Conservation (phyloP, 2,329 filamentous ascomycete genomes). For the Talaromyces sp. region DNA sequence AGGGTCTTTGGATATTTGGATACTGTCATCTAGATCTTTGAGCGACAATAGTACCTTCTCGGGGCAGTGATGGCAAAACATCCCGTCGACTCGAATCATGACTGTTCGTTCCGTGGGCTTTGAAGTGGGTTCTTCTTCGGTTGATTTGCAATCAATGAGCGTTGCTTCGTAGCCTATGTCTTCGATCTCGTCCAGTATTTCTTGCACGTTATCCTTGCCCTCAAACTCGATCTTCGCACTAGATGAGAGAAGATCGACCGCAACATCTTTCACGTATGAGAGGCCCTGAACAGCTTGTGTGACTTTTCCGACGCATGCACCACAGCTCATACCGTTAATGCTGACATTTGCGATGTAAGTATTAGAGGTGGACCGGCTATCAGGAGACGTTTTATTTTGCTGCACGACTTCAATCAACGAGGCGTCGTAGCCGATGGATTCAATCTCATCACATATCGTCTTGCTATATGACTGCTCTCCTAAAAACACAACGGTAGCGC, state of each 20-base stretch:
- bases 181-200: slow-evolving; percentile 48
- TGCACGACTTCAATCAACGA: slow-evolving; percentile 33
- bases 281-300: slow-evolving; percentile 44
- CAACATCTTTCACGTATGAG: slow-evolving; percentile 43
- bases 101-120: slow-evolving; percentile 49
- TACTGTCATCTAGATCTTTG: slow-evolving; percentile 40
- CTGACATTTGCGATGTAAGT: slow-evolving; percentile 43
- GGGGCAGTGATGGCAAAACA: slow-evolving; percentile 71
- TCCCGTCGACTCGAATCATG: slow-evolving; percentile 62
- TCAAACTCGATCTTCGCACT: slow-evolving; percentile 47
- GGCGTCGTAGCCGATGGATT: slow-evolving; percentile 48
- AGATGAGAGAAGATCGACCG: slow-evolving; percentile 50
- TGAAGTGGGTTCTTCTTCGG: slow-evolving; percentile 26
- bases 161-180: slow-evolving; percentile 62
- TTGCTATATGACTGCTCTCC: slow-evolving; percentile 44
- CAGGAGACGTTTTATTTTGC: background rate
- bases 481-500: slow-evolving; percentile 56
- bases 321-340: slow-evolving; percentile 56
- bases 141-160: slow-evolving; percentile 44
- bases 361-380: slow-evolving; percentile 15
- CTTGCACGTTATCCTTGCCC: slow-evolving; percentile 41
- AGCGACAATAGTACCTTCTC: slow-evolving; percentile 36
- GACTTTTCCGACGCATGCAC: slow-evolving; percentile 50
- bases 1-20: slow-evolving; percentile 39
- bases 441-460: slow-evolving; percentile 45